Base-by-base conservation (phyloP, 371 early-diverging fungal species). In the Dichotomocladium elegans region DNA sequence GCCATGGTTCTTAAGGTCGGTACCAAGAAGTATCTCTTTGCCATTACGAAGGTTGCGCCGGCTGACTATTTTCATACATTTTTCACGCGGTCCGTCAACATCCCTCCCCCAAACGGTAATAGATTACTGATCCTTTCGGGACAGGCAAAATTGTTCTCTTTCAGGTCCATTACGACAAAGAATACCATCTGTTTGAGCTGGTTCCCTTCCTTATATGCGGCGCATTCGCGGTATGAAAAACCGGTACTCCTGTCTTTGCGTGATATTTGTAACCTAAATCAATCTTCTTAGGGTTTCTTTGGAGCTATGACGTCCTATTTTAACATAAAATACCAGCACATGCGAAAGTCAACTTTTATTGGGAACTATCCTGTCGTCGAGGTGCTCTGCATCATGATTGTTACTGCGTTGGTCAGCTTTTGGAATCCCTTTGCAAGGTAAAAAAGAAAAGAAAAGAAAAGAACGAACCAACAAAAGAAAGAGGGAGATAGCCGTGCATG, bases 91-190 rank as follows among this genome's bases (percentile, higher is more conserved):
- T 7, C 5, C 17, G 7, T 11, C 14, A 11, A 6, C 37, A 37
- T 37, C 15, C 21, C n/a, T 37, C 54, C 3, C 11, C 21, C 64
- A 57, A 46, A 34, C n/a, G 9, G 26, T 15, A 29, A 4, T 26
- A 88, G 77, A 77, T 90, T 3, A 72, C 88, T 57, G 87, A 95
- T 58, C 96, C 95, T 4, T 93, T 94, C 60, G 80, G 94, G 24
- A 88, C 91, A 3, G 94, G 93, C 26, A 91, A 93, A 63, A 77
- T 92, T 30, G 95, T 95, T 10, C 68, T 91, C 74, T 96, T 93
- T 72, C 93, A 96, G 70, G 94, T 92, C 5, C 70, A 81, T 2
- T 93, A 94, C 63, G 83, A 88, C 48, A 79, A 86, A 50, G 88
- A 88, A 31, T 97, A 93, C 84, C 89, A 89, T 51, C 68, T 85